Evolutionary conservation across 2,329 filamentous ascomycete species (phyloP).

Genomic region (Periglandula ipomoeae): DNA sequence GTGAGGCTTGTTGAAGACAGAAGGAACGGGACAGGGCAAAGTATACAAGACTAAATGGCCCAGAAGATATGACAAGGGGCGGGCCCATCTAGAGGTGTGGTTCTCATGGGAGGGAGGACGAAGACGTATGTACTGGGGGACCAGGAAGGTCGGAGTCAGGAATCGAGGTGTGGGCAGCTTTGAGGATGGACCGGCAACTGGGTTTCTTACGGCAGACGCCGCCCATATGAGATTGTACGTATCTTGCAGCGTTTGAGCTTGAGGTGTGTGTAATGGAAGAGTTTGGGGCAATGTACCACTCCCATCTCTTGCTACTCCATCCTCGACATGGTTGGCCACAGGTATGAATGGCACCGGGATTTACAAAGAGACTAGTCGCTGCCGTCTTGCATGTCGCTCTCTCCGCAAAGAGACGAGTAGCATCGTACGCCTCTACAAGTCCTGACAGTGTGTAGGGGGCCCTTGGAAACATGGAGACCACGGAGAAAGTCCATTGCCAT

Average conservation of each 20-base stretch:
- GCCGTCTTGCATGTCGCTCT: neutral
- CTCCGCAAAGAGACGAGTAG: neutral
- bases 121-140: neutral
- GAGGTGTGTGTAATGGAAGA: slow-evolving; percentile 1
- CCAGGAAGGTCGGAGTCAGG: slow-evolving; percentile 6
- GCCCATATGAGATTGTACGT: slow-evolving; percentile 1
- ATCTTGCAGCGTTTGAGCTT: slow-evolving; percentile 1
- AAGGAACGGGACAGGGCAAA: slow-evolving; percentile 5
- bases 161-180: slow-evolving; percentile 8
- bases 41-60: slow-evolving; percentile 5
- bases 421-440: slow-evolving; percentile 2
- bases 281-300: neutral
- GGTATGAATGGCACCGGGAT: slow-evolving; percentile 1
- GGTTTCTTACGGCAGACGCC: slow-evolving; percentile 3
- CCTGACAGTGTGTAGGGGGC: slow-evolving; percentile 1
- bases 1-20: slow-evolving; percentile 6
- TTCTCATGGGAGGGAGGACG: slow-evolving; percentile 1
- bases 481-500: slow-evolving; percentile 2
- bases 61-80: slow-evolving; percentile 5
- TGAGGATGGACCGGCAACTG: slow-evolving; percentile 7
- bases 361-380: neutral
- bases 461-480: neutral
- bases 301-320: neutral
- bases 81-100: slow-evolving; percentile 8
- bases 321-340: neutral